Evolutionary conservation across 2,329 filamentous ascomycete species (phyloP).

Genomic region (Alternaria triticimaculans): DNA sequence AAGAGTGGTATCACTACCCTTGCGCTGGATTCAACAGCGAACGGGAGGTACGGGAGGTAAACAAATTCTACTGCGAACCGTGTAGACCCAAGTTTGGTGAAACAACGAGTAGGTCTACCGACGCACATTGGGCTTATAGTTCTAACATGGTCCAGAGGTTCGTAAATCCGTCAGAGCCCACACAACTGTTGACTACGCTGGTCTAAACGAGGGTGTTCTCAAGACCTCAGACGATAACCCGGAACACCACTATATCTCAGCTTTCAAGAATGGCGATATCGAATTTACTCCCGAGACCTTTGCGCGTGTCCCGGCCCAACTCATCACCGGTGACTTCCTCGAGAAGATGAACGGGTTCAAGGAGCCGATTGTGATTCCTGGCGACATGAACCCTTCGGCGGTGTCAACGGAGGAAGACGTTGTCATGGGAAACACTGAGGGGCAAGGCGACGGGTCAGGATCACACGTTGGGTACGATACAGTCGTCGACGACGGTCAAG

Average conservation of each 20-base stretch:
- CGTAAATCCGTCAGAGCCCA: conserved; percentile 70
- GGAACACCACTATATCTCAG: conserved; percentile 72
- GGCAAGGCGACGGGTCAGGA: conserved; percentile 19
- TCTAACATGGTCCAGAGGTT: conserved; percentile 54
- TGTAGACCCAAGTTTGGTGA: conserved; percentile 67
- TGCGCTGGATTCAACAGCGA: conserved; percentile 71
- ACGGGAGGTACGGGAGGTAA: conserved; percentile 68
- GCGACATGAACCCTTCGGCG: conserved; percentile 62
- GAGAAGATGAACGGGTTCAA: conserved; percentile 68
- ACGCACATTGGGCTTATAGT: conserved; percentile 29
- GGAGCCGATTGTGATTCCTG: conserved; percentile 71
- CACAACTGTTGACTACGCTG: conserved; percentile 71
- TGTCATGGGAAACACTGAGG: conserved; percentile 25
- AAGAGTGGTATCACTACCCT: conserved; percentile 71
- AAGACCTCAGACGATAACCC: conserved; percentile 69
- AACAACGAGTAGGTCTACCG: conserved; percentile 61
- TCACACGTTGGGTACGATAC: conserved; percentile 56
- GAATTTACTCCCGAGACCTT: conserved; percentile 67
- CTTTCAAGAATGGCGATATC: conserved; percentile 70
- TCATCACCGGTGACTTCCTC: conserved; percentile 68
- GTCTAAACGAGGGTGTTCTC: conserved; percentile 69
- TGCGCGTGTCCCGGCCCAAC: conserved; percentile 67
- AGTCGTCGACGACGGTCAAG: conserved; percentile 66
- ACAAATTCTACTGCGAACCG: conserved; percentile 69
- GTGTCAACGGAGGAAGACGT: conserved; percentile 1